Conservation (phyloP, 2,329 filamentous ascomycete species). For the Botrytis porri region DNA sequence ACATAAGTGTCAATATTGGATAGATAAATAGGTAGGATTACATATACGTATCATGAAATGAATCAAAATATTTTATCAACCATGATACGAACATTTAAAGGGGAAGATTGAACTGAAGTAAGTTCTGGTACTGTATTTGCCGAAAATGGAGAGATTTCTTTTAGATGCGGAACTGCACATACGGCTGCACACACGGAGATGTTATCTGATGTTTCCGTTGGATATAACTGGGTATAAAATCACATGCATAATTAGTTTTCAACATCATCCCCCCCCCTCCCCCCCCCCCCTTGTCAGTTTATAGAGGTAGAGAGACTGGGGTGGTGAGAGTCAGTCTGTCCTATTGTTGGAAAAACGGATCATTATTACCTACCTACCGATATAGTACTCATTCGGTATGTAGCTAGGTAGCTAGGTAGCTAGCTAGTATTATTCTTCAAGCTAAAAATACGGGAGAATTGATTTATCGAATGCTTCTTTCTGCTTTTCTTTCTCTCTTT, state of each 20-base stretch:
- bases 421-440: neutral
- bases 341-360: neutral
- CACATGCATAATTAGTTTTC: neutral
- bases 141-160: slow-evolving; percentile 1
- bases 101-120: neutral
- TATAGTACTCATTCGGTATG: too few relatives aligned
- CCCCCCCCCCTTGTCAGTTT: neutral
- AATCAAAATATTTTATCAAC: neutral
- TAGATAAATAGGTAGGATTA: neutral
- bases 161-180: neutral
- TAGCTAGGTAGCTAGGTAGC: too few relatives aligned
- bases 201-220: slow-evolving; percentile 1
- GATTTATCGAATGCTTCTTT: neutral
- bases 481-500: accelerated
- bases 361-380: neutral
- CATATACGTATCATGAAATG: neutral
- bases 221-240: slow-evolving; percentile 8
- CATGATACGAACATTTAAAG: neutral
- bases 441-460: neutral
- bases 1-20: neutral
- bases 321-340: neutral
- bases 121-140: neutral
- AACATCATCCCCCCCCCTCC: too few relatives aligned
- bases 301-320: neutral
- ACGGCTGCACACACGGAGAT: neutral